Evolutionary conservation across 768 basidiomycete genomes (phyloP).

Genomic region (Russula sp.): DNA sequence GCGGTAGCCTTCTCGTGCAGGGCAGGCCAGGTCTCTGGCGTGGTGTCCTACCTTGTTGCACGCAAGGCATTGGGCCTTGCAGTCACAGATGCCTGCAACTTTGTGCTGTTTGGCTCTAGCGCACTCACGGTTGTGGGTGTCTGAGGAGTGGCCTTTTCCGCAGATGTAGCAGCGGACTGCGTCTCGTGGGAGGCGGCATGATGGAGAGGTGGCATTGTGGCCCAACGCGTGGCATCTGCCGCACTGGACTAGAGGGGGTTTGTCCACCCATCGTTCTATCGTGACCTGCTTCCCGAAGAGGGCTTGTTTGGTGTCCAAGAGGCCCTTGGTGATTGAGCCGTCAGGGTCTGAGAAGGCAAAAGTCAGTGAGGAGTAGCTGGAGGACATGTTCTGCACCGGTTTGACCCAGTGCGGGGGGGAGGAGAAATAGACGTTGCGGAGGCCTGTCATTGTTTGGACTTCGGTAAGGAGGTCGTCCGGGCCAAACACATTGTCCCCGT

Average conservation of each 20-base stretch:
- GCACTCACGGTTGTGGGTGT: not conserved
- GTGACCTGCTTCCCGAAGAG: not conserved
- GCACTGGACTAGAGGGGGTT: not conserved
- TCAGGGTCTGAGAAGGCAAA: not conserved
- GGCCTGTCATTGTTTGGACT: not conserved
- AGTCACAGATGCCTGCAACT: not conserved
- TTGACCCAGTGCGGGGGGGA: too few relatives aligned
- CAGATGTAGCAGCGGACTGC: not conserved
- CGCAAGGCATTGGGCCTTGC: not conserved
- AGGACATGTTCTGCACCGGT: not conserved
- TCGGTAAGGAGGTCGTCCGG: not conserved
- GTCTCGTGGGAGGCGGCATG: not conserved
- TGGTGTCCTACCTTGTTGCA: not conserved
- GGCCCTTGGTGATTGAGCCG: not conserved
- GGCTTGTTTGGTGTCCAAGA: not conserved
- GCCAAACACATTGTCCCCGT: not conserved
- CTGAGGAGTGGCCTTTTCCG: not conserved
- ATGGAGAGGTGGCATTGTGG: not conserved
- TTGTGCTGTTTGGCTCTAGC: not conserved
- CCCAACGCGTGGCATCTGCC: not conserved
- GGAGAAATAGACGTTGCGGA: too few relatives aligned
- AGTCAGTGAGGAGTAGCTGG: not conserved
- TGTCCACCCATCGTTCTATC: not conserved
- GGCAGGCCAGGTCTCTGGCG: not conserved
- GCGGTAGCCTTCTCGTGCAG: not conserved